A percentile compares a stretch with the other conserved stretches of the same genome.
Evolutionary conservation across 2,329 filamentous ascomycete species (phyloP).

Genomic region (Fusarium anthophilum): DNA sequence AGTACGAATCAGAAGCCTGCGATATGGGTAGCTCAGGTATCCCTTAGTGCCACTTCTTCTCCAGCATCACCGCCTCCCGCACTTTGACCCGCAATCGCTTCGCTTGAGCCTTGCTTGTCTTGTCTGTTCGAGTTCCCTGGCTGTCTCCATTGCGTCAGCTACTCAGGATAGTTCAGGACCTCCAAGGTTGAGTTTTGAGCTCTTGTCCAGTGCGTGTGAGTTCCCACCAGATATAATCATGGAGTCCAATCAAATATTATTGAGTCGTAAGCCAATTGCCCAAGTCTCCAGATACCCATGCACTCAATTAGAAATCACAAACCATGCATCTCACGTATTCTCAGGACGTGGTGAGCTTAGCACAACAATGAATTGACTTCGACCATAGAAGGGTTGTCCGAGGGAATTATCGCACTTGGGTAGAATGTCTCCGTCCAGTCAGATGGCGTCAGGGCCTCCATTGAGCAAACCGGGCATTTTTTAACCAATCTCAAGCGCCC

Average conservation of each 20-base stretch:
- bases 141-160: constrained; percentile 37
- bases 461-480: constrained; percentile 27
- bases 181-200: background rate
- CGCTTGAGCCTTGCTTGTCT: constrained; percentile 24
- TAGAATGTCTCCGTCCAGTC: constrained; percentile 3
- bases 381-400: background rate
- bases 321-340: background rate
- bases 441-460: constrained; percentile 10
- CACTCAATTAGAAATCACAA: background rate
- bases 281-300: background rate
- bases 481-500: constrained; percentile 29
- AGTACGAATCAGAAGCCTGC: constrained; percentile 18
- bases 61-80: constrained; percentile 35
- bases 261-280: background rate
- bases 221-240: background rate
- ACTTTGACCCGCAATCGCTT: constrained; percentile 25
- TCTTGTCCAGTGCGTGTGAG: constrained; percentile 5
- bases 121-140: constrained; percentile 15
- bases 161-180: constrained; percentile 6
- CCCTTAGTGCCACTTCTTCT: constrained; percentile 18
- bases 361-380: constrained; percentile 10
- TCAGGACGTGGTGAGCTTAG: background rate
- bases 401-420: constrained; percentile 10
- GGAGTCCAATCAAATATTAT: background rate
- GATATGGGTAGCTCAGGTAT: constrained; percentile 20